Conservation (phyloP, 306 rosid genomes). For the Rubus parviflorus region DNA sequence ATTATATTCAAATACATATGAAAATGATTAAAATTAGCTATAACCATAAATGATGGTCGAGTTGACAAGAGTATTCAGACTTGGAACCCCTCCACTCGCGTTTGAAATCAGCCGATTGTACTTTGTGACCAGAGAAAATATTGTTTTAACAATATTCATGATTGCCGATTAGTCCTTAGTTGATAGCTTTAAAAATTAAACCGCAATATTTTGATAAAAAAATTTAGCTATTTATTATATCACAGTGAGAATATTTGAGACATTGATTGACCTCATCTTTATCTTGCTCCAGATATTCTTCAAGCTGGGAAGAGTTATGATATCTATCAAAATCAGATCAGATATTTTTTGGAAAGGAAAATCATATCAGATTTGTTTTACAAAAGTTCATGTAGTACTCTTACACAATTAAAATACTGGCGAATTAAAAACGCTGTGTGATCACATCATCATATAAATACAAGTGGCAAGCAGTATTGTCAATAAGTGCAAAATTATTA, state of each 20-base stretch:
- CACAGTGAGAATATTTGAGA: neutral
- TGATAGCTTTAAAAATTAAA: too few relatives aligned
- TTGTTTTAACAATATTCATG: too few relatives aligned
- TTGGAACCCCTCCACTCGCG: too few relatives aligned
- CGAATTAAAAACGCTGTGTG: neutral
- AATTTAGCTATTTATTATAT: too few relatives aligned
- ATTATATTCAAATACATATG: too few relatives aligned
- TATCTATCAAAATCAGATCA: neutral
- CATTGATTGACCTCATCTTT: neutral
- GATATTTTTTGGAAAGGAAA: neutral
- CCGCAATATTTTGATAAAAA: too few relatives aligned
- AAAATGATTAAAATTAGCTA: too few relatives aligned
- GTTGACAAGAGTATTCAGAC: too few relatives aligned
- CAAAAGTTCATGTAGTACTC: neutral
- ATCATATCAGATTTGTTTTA: neutral
- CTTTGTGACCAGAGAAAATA: too few relatives aligned
- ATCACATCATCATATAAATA: neutral
- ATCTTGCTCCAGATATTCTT: neutral
- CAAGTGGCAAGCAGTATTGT: neutral
- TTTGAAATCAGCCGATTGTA: too few relatives aligned
- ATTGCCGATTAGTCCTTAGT: too few relatives aligned
- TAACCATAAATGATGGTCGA: too few relatives aligned
- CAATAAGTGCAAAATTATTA: neutral
- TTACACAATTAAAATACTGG: neutral
- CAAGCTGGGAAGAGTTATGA: neutral